Conservation (phyloP, 768 basidiomycete genomes). For the Mycena latifolia region DNA sequence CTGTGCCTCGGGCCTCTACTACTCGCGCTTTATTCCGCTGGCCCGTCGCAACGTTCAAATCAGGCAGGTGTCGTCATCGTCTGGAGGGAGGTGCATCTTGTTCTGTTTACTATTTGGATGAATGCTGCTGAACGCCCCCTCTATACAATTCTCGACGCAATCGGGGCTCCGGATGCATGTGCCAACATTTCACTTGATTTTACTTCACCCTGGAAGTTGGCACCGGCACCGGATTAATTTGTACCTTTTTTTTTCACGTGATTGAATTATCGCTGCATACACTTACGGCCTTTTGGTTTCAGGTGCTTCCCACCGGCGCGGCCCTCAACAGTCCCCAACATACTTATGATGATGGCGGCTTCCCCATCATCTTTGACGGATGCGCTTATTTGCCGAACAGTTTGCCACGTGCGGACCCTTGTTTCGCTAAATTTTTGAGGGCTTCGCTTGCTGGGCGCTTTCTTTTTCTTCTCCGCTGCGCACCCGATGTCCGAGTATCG, state of each 20-base stretch:
- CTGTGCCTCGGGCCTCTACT: slow-evolving; percentile 96
- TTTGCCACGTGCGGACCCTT: neutral
- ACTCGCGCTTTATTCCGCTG: slow-evolving; percentile 72
- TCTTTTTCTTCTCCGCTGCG: neutral
- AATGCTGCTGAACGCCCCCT: too few species aligned
- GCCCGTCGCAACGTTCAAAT: too few species aligned
- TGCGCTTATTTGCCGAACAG: neutral
- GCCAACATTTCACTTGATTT: too few species aligned
- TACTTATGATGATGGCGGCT: neutral
- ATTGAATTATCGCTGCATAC: neutral
- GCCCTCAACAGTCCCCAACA: neutral
- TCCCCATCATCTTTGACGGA: neutral
- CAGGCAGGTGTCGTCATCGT: neutral
- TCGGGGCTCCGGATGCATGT: too few species aligned
- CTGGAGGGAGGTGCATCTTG: neutral
- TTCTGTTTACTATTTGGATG: neutral
- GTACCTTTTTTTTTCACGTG: too few species aligned
- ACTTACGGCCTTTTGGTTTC: too few species aligned
- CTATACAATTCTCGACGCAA: neutral
- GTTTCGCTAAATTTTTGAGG: neutral
- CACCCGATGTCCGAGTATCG: neutral
- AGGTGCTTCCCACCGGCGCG: too few species aligned
- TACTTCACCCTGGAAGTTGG: too few species aligned
- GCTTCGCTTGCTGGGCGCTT: neutral
- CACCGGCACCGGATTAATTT: too few species aligned